Evolutionary conservation across 208 protist genomes (phyloP).

Genomic region (Blastocrithidia nonstop): DNA sequence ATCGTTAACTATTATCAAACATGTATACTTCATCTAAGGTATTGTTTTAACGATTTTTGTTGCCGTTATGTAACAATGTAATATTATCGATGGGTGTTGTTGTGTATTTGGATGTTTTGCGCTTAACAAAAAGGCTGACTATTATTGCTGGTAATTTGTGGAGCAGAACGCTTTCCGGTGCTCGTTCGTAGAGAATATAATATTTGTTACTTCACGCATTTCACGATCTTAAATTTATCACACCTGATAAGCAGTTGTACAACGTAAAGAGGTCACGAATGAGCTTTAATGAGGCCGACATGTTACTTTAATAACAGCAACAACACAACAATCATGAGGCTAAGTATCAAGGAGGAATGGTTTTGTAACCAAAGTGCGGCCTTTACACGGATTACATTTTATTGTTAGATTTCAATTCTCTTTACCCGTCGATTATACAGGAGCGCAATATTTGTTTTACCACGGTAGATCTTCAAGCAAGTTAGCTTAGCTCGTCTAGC

Average conservation of each 20-base stretch:
- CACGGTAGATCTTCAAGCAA: slow-evolving; percentile 87
- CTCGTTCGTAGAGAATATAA: slow-evolving; percentile 96
- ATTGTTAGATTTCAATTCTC: slow-evolving; percentile 99
- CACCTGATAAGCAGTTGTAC: slow-evolving; percentile 86
- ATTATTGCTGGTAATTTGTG: slow-evolving; percentile 94
- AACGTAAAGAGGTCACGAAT: too few species aligned
- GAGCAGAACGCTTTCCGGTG: slow-evolving; percentile 88
- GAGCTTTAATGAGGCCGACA: too few species aligned
- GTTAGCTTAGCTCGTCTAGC: too few species aligned
- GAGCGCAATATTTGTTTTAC: slow-evolving; percentile 99
- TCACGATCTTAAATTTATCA: slow-evolving; percentile 89
- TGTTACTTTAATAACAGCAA: not conserved
- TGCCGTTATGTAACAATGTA: slow-evolving; percentile 57
- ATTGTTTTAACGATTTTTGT: slow-evolving; percentile 42
- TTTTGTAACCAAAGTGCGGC: slow-evolving; percentile 95
- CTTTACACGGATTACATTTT: slow-evolving; percentile 98
- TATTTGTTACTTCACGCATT: slow-evolving; percentile 97
- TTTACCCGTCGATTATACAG: slow-evolving; percentile 99
- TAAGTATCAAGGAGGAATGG: slow-evolving; percentile 89
- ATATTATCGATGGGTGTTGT: slow-evolving; percentile 75
- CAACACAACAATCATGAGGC: slow-evolving; percentile 13
- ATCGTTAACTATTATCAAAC: not conserved
- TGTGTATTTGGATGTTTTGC: slow-evolving; percentile 91
- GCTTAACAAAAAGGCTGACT: slow-evolving; percentile 96
- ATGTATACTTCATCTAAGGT: slow-evolving; percentile 9